A percentile compares a stretch with the other conserved stretches of the same genome.
Conservation (phyloP, 2,329 filamentous ascomycete genomes). For the Aspergillaceae sp. region DNA sequence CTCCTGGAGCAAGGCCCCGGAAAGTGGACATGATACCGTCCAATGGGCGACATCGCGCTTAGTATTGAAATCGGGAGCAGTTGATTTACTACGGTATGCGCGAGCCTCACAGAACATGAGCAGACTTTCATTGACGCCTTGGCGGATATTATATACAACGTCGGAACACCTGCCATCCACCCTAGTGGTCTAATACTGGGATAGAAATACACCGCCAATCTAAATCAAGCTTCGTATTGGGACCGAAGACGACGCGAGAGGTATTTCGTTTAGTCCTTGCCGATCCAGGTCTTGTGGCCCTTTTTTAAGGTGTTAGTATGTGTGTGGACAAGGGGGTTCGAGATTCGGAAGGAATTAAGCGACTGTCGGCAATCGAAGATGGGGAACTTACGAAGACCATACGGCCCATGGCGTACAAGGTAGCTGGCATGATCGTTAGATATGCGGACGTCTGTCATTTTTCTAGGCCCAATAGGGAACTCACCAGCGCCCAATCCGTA, state of each 20-base stretch:
- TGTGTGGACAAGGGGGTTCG: background rate
- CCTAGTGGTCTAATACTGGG: conserved; percentile 17
- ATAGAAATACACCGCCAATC: conserved; percentile 30
- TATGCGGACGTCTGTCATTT: background rate
- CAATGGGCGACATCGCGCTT: too few relatives aligned
- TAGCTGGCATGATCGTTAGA: conserved; percentile 12
- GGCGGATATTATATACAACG: conserved; percentile 31
- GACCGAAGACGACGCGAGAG: conserved; percentile 4
- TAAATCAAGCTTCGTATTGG: conserved; percentile 9
- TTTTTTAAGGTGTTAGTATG: conserved; percentile 19
- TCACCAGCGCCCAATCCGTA: conserved; percentile 43
- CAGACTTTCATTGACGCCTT: conserved; percentile 24
- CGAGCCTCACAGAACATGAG: background rate
- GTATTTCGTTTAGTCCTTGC: conserved; percentile 16
- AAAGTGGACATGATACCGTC: too few relatives aligned
- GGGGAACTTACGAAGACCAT: conserved; percentile 33
- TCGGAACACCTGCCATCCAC: conserved; percentile 20
- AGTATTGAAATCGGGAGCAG: too few relatives aligned
- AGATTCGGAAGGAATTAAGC: background rate
- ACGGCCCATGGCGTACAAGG: conserved; percentile 37
- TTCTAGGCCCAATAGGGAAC: conserved; percentile 10
- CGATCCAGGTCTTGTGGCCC: conserved; percentile 59
- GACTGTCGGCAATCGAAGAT: background rate
- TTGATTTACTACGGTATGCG: too few relatives aligned
- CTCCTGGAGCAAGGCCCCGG: too few relatives aligned